Evolutionary conservation across 129 eudicot genomes (phyloP).

Genomic region (Heracleum sosnowskyi): DNA sequence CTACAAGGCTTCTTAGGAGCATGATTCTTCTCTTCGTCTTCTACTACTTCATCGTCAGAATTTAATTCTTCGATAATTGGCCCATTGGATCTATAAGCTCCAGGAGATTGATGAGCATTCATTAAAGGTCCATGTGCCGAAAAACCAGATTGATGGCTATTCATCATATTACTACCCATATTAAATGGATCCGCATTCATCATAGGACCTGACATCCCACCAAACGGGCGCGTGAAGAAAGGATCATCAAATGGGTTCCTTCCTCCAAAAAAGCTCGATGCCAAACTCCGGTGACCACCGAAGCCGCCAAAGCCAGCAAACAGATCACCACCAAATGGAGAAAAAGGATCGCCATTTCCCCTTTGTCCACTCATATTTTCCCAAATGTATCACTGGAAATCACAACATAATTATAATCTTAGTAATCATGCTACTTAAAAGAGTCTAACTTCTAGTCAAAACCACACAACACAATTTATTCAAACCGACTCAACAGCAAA

Average conservation of each 20-base stretch:
- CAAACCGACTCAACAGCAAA: too few relatives aligned
- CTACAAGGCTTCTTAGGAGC: slow-evolving; percentile 56
- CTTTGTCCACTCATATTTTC: slow-evolving; percentile 55
- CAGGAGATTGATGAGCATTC: slow-evolving; percentile 25
- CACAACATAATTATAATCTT: neutral
- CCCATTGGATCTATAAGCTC: slow-evolving; percentile 44
- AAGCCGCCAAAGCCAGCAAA: slow-evolving; percentile 50
- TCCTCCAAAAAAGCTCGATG: slow-evolving; percentile 68
- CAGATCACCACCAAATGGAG: slow-evolving; percentile 56
- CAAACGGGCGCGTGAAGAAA: slow-evolving; percentile 74
- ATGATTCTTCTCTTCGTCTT: slow-evolving; percentile 31
- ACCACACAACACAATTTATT: neutral
- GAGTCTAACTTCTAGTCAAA: neutral
- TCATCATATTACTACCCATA: slow-evolving; percentile 43
- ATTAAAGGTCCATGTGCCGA: neutral
- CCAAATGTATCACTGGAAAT: neutral
- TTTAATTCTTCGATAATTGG: slow-evolving; percentile 74
- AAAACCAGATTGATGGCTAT: slow-evolving; percentile 28
- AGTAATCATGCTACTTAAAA: neutral
- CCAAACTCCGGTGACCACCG: slow-evolving; percentile 33
- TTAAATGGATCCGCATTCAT: slow-evolving; percentile 4
- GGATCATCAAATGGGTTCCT: slow-evolving; percentile 93
- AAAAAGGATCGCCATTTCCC: slow-evolving; percentile 52
- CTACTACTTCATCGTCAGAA: slow-evolving; percentile 74
- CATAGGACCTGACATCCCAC: slow-evolving; percentile 34